Conservation (phyloP, 2,329 filamentous ascomycete species). For the Aspergillus ibericus region DNA sequence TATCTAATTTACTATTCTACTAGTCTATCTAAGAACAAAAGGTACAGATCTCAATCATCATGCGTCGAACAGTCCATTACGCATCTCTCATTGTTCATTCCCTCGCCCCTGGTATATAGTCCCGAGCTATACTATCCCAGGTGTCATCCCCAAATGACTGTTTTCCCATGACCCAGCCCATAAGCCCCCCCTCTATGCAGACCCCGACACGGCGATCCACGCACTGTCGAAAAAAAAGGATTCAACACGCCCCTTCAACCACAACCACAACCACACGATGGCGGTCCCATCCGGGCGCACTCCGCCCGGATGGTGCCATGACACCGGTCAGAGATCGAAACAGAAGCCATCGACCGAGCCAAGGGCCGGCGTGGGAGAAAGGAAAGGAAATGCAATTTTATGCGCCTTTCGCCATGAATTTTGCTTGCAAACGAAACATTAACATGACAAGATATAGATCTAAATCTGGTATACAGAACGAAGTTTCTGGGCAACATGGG, state of each 20-base stretch:
- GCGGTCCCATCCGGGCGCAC: neutral
- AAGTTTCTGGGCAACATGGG: slow-evolving; percentile 43
- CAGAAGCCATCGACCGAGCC: neutral
- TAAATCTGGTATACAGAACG: slow-evolving; percentile 45
- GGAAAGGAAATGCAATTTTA: slow-evolving; percentile 18
- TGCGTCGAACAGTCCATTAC: slow-evolving; percentile 15
- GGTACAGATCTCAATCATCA: slow-evolving; percentile 15
- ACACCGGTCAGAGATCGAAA: slow-evolving; percentile 7
- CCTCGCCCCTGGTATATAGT: slow-evolving; percentile 12
- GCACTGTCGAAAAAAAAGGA: slow-evolving; percentile 8
- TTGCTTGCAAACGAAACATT: slow-evolving; percentile 19
- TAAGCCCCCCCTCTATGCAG: slow-evolving; percentile 13
- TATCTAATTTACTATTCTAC: slow-evolving; percentile 16
- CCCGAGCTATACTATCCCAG: slow-evolving; percentile 11
- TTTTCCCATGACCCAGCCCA: slow-evolving; percentile 1
- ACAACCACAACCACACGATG: neutral
- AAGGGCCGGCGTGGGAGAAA: neutral
- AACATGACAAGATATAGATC: slow-evolving; percentile 20
- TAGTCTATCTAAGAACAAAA: slow-evolving; percentile 20
- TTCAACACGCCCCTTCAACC: neutral
- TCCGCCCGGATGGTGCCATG: neutral
- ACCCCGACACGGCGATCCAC: slow-evolving; percentile 5
- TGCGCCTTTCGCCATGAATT: slow-evolving; percentile 25
- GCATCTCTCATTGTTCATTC: slow-evolving; percentile 16
- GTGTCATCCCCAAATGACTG: neutral